Evolutionary conservation across 192 early-diverging fungal genomes (phyloP), one percentile per base, ranked within the genome.

Genomic region (Backusella luteola): DNA sequence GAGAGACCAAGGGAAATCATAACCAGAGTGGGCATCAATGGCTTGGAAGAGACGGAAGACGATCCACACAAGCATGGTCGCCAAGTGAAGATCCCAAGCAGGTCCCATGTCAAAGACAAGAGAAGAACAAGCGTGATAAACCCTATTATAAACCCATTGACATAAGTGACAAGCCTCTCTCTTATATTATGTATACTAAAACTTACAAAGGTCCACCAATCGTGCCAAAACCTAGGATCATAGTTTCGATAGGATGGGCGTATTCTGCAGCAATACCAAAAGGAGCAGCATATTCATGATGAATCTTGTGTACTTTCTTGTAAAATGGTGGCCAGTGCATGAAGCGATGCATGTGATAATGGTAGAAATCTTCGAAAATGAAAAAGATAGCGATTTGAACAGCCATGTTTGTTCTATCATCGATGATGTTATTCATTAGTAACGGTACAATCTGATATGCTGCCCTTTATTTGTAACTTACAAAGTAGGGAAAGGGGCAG

Each of bases 1-100:
- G 76, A 96, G 87, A 34, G 93, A 94, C 96, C 96, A 97, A 36
- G 97, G 97, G 76, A 97, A 98, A 76, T 97, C 94, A 79, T 96
- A 98, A 3, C 97, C 97, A 44, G 94, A 95, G 81, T 98, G 97
- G 56, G 94, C 92, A 76, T 96, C 96, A 32, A 97, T 88, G 23
- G 94, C 90, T 85, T 94, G 93, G 79, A 94, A 87, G 38, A 96
- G 83, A 38, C 94, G 87, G 17, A 97, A 79, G 34, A 85, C 87
- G 71, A 97, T 91, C 97, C 97, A 98, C 29, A 83, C 77, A 73
- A 93, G 84, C 85, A 97, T 91, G 14, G 93, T 94, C 36, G 94
- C 82, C 17, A 96, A 80, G 68, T 98, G 97, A 59, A 97, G 81
- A 67, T 91, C 87, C 90, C 91, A 95, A 44, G 32, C 67, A 8